Evolutionary conservation across 176 grass and related monocot species (phyloP).

Genomic region (Eragrostis curvula): DNA sequence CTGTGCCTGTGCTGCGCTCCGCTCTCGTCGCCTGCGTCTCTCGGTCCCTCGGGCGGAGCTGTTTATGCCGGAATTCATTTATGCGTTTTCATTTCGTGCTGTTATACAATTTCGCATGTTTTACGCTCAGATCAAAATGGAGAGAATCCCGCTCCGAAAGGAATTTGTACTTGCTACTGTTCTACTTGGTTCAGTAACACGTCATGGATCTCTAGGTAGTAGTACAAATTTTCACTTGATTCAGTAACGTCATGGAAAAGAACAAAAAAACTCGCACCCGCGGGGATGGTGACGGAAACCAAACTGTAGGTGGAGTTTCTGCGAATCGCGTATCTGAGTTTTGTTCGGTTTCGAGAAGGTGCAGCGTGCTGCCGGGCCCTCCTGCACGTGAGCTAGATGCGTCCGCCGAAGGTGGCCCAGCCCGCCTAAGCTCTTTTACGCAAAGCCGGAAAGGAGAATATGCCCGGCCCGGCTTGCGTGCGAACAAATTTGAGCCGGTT

Average conservation of each 20-base stretch:
- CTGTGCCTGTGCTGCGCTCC: too few relatives aligned
- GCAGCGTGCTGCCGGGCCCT: not conserved
- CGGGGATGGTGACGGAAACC: not conserved
- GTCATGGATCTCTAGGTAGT: too few relatives aligned
- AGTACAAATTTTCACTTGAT: too few relatives aligned
- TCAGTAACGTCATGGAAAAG: not conserved
- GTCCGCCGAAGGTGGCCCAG: not conserved
- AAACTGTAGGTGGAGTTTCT: not conserved
- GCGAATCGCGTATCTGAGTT: slow-evolving; percentile 10
- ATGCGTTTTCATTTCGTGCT: too few relatives aligned
- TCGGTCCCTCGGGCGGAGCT: slow-evolving; percentile 37
- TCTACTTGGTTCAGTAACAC: too few relatives aligned
- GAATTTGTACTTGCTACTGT: too few relatives aligned
- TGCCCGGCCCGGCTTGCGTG: too few relatives aligned
- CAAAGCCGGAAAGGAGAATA: too few relatives aligned
- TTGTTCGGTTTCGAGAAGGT: slow-evolving; percentile 1
- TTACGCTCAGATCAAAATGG: not conserved
- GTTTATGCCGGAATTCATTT: slow-evolving; percentile 39
- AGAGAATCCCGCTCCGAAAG: not conserved
- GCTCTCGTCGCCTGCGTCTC: not conserved
- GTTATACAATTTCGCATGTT: not conserved
- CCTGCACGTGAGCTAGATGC: not conserved
- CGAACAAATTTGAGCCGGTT: too few relatives aligned
- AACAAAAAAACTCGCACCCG: not conserved
- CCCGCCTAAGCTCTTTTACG: not conserved